These are phyloP conservation scores for Volvox carteri DNA, from an alignment of 163 green algal species.

Conservation along the genomic window DNA sequence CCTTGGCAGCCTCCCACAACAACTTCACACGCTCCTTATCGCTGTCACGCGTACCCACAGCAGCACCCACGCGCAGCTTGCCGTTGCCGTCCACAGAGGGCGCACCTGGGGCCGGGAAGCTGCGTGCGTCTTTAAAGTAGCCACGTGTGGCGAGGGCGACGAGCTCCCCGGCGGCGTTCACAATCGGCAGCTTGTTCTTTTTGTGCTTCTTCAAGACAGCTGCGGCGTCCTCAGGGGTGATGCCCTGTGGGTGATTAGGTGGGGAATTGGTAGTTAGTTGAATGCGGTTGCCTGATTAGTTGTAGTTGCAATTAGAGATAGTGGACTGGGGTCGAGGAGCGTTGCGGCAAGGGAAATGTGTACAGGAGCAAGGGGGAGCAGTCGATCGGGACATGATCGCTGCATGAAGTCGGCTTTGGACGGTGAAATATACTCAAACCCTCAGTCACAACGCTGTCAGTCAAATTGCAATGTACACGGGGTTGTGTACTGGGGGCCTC, in stretches of 20 bases:
- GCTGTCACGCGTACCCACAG: slow-evolving; percentile 89
- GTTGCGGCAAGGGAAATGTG: background rate
- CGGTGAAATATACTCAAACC: too few relatives aligned
- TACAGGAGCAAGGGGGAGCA: too few relatives aligned
- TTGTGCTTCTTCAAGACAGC: slow-evolving; percentile 77
- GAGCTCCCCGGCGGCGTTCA: slow-evolving; percentile 75
- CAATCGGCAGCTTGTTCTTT: slow-evolving; percentile 85
- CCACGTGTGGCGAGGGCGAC: slow-evolving; percentile 76
- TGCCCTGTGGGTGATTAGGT: slow-evolving; percentile 53
- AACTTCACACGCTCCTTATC: slow-evolving; percentile 78
- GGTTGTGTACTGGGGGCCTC: too few relatives aligned
- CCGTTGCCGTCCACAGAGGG: slow-evolving; percentile 78
- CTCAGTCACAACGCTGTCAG: too few relatives aligned
- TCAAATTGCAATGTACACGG: too few relatives aligned
- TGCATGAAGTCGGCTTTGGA: too few relatives aligned
- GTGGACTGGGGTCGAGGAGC: too few relatives aligned
- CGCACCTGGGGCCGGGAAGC: slow-evolving; percentile 65
- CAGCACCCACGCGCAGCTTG: slow-evolving; percentile 87
- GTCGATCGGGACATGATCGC: too few relatives aligned
- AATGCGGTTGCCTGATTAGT: too few relatives aligned
- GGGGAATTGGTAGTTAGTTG: too few relatives aligned
- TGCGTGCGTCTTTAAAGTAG: slow-evolving; percentile 58
- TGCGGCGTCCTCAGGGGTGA: slow-evolving; percentile 63
- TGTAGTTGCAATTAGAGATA: too few relatives aligned
- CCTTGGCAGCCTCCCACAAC: slow-evolving; percentile 62